Evolutionary conservation across 768 basidiomycete genomes (phyloP).

Genomic region (Peribolospora baueri): DNA sequence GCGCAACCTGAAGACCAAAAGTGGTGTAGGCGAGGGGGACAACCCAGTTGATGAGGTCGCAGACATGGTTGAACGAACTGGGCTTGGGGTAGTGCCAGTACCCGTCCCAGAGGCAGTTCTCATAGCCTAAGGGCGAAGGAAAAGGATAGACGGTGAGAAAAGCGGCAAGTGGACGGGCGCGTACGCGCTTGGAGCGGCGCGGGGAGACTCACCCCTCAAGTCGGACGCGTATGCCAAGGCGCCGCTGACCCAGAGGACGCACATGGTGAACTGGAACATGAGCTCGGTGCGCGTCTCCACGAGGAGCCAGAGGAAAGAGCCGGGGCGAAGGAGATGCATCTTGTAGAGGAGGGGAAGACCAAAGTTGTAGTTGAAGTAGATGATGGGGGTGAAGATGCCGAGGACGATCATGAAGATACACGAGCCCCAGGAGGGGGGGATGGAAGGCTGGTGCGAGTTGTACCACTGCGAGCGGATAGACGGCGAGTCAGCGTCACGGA

Average conservation of each 20-base stretch:
- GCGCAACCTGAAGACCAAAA: slow-evolving; percentile 3
- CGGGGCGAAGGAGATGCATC: neutral
- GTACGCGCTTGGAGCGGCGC: too few species aligned
- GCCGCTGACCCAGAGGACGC: slow-evolving; percentile 7
- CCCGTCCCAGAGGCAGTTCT: slow-evolving; percentile 10
- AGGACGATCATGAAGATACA: slow-evolving; percentile 9
- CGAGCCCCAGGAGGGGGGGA: slow-evolving; percentile 8
- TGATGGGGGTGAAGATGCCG: slow-evolving; percentile 5
- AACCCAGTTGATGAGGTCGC: slow-evolving; percentile 9
- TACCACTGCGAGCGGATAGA: slow-evolving; percentile 1
- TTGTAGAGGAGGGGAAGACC: slow-evolving; percentile 4
- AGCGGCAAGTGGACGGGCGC: too few species aligned
- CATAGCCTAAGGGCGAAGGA: neutral
- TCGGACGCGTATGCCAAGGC: slow-evolving; percentile 7
- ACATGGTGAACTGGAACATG: slow-evolving; percentile 1
- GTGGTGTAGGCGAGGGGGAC: slow-evolving; percentile 8
- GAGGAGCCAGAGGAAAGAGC: slow-evolving; percentile 5
- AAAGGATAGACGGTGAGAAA: too few species aligned
- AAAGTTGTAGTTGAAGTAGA: slow-evolving; percentile 3
- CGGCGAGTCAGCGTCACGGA: too few species aligned
- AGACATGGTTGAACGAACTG: slow-evolving; percentile 6
- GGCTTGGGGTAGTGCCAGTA: slow-evolving; percentile 11
- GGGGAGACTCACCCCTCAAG: neutral
- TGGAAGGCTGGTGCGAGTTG: slow-evolving; percentile 6
- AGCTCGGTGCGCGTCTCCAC: slow-evolving; percentile 8